Conservation (phyloP, 805 yeast species). For the Citeromyces matritensis region DNA sequence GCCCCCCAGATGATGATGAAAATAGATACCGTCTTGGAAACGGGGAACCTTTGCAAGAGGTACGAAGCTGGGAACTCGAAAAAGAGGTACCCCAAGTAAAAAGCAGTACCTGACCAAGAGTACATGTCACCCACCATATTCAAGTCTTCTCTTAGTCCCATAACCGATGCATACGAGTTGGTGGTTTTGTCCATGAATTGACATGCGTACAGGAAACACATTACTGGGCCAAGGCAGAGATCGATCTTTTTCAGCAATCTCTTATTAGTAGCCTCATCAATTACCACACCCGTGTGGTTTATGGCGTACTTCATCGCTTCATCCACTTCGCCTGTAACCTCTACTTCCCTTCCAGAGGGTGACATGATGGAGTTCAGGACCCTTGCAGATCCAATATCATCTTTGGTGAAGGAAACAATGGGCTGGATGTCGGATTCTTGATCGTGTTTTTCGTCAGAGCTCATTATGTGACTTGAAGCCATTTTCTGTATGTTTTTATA, state of each 20-base stretch:
- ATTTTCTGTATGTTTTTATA: no score
- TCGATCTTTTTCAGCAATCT: constrained; percentile 25
- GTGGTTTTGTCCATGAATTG: constrained; percentile 30
- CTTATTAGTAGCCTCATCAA: constrained; percentile 7
- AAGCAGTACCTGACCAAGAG: constrained; percentile 14
- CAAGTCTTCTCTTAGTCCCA: constrained; percentile 19
- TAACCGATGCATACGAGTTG: constrained; percentile 17
- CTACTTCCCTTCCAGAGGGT: no score
- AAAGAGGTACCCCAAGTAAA: constrained; percentile 16
- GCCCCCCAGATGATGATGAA: constrained; percentile 17
- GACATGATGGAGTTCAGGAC: no score
- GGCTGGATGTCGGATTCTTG: no score
- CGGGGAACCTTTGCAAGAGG: constrained; percentile 15
- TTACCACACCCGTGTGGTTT: constrained; percentile 12
- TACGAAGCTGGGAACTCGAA: constrained; percentile 20
- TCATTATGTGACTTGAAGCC: no score
- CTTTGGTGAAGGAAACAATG: no score
- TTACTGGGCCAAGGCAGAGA: constrained; percentile 26
- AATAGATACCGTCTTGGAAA: constrained; percentile 13
- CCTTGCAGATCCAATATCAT: no score
- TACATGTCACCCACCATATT: constrained; percentile 16
- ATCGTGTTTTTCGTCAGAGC: no score
- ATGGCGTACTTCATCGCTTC: constrained; percentile 27
- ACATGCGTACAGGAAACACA: constrained; percentile 27
- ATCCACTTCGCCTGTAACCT: no score